Percentiles rank a stretch among this genome's conserved stretches.
These are phyloP conservation scores for Triangularia verruculosa DNA, from an alignment of 2,329 filamentous ascomycete genomes.

Conservation along the genomic window DNA sequence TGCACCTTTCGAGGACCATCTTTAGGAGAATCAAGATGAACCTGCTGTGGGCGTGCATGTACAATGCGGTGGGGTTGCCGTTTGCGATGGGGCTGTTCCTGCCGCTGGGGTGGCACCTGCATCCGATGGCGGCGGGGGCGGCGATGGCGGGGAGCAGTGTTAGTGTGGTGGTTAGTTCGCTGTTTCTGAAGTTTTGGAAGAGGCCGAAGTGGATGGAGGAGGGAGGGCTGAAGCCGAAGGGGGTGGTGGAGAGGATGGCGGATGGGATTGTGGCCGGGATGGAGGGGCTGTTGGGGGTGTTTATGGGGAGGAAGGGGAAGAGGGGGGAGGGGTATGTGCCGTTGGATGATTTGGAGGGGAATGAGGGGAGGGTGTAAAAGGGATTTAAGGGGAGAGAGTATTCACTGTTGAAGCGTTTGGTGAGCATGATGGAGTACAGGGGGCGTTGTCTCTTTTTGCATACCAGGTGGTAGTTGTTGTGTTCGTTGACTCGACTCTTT, in stretches of 20 bases:
- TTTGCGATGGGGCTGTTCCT: constrained; percentile 97
- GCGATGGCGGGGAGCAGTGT: constrained; percentile 93
- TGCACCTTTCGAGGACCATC: constrained; percentile 78
- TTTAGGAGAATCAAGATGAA: constrained; percentile 94
- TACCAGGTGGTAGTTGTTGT: background rate
- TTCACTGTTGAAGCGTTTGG: background rate
- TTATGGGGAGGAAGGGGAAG: constrained; percentile 2
- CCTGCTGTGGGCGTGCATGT: constrained; percentile 85
- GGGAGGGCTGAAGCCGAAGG: constrained; percentile 55
- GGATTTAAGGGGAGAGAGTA: background rate
- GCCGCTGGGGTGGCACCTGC: constrained; percentile 80
- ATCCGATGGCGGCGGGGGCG: constrained; percentile 90
- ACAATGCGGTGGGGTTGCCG: constrained; percentile 87
- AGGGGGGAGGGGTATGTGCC: constrained; percentile 58
- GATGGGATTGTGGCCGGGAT: constrained; percentile 40
- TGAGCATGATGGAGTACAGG: background rate
- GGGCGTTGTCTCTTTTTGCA: background rate
- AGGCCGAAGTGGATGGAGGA: constrained; percentile 85
- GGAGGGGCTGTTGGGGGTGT: constrained; percentile 34
- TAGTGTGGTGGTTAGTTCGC: constrained; percentile 78
- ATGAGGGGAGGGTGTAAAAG: constrained; percentile 20
- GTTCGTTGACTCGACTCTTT: background rate
- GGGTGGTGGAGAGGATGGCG: constrained; percentile 44
- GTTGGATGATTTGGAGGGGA: constrained; percentile 49
- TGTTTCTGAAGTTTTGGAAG: constrained; percentile 84